Percentiles rank a stretch among this genome's conserved stretches.
Conservation (phyloP, 2,329 filamentous ascomycete species). For the Pezicula neosporulosa region DNA sequence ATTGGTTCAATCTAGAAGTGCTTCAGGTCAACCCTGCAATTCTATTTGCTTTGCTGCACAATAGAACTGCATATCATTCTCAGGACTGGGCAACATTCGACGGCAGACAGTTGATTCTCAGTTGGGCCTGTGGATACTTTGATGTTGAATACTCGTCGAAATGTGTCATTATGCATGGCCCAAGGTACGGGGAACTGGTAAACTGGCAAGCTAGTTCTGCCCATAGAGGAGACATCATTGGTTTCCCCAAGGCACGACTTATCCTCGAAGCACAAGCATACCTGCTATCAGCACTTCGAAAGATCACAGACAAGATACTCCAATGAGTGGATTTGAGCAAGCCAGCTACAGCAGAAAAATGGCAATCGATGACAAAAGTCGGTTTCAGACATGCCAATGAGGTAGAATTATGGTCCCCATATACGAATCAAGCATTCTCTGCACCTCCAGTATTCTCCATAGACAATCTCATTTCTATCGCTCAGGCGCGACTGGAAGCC, state of each 20-base stretch:
- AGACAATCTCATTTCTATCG: neutral
- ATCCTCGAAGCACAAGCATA: slow-evolving; percentile 10
- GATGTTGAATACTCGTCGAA: neutral
- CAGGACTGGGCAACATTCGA: slow-evolving; percentile 3
- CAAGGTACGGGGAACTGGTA: slow-evolving; percentile 3
- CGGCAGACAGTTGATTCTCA: neutral
- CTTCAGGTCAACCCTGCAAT: slow-evolving; percentile 1
- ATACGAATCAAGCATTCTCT: slow-evolving; percentile 12
- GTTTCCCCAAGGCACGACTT: slow-evolving; percentile 9
- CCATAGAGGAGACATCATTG: slow-evolving; percentile 6
- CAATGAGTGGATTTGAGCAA: neutral
- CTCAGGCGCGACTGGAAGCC: neutral
- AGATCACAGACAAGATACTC: slow-evolving; percentile 1
- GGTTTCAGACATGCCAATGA: neutral
- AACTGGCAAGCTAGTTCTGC: neutral
- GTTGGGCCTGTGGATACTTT: slow-evolving; percentile 1
- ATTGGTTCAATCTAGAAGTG: slow-evolving; percentile 2
- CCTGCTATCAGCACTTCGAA: neutral
- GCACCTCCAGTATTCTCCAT: slow-evolving; percentile 5
- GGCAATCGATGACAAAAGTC: neutral
- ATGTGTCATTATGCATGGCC: slow-evolving; percentile 5
- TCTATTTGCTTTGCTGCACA: slow-evolving; percentile 2
- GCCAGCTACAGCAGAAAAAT: neutral
- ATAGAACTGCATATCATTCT: slow-evolving; percentile 1
- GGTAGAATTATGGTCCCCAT: slow-evolving; percentile 4